A percentile compares a stretch with the other conserved stretches of the same genome.
Conservation (phyloP, 1,284 basidiomycete species). For the Cryptococcus neoformans region DNA sequence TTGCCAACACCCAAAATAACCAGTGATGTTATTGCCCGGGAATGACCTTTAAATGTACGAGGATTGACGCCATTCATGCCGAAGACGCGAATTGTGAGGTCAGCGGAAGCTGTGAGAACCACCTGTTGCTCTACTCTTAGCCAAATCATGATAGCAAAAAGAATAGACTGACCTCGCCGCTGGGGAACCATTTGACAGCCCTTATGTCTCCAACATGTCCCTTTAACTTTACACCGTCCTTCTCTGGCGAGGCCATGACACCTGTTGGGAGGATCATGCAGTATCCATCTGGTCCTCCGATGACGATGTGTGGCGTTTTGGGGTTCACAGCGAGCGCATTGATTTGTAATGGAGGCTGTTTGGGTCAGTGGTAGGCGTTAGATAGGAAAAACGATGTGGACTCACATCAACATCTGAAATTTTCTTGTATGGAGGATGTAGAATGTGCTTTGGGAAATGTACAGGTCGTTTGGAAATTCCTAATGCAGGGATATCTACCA, state of each 20-base stretch:
- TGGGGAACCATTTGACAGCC: slow-evolving; percentile 44
- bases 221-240: slow-evolving; percentile 32
- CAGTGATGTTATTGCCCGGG: slow-evolving; percentile 56
- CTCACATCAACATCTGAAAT: slow-evolving; percentile 26
- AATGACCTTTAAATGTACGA: slow-evolving; percentile 65
- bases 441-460: slow-evolving; percentile 40
- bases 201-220: slow-evolving; percentile 52
- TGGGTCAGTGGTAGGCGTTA: not conserved
- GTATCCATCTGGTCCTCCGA: slow-evolving; percentile 50
- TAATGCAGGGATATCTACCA: slow-evolving; percentile 30
- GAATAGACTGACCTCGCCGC: slow-evolving; percentile 28
- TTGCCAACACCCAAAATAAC: slow-evolving; percentile 63
- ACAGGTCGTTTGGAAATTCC: slow-evolving; percentile 20
- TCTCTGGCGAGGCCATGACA: slow-evolving; percentile 5
- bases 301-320: slow-evolving; percentile 32
- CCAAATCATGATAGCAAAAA: not conserved
- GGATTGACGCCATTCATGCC: slow-evolving; percentile 49
- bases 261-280: slow-evolving; percentile 34
- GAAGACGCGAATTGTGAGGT: slow-evolving; percentile 49
- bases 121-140: slow-evolving; percentile 28
- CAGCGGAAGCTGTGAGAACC: slow-evolving; percentile 48
- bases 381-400: not conserved
- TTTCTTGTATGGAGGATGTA: slow-evolving; percentile 38
- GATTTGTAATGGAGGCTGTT: slow-evolving; percentile 40
- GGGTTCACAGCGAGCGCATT: slow-evolving; percentile 42